A percentile compares a stretch with the other conserved stretches of the same genome.
phyloP scores from a whole-genome alignment of 192 early-diverging fungal species.

The Backusella psychrophila region DNA sequence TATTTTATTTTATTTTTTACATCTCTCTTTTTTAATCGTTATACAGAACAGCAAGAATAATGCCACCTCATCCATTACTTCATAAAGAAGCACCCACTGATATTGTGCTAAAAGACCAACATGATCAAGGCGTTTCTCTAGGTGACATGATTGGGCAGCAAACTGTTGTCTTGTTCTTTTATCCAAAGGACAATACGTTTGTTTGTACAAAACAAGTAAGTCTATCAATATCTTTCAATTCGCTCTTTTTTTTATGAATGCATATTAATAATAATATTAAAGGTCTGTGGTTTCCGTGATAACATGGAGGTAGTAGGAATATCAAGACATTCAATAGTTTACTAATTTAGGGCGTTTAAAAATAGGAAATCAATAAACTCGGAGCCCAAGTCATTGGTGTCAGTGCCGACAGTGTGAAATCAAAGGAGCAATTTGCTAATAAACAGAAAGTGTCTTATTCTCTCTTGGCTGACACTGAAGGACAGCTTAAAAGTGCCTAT shows the following conservation, averaged over 20 bases:
- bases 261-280: background rate
- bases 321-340: too few relatives aligned
- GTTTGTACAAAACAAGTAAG: slow-evolving; percentile 38
- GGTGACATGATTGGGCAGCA: slow-evolving; percentile 28
- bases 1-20: background rate
- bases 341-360: background rate
- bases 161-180: slow-evolving; percentile 37
- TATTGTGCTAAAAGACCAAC: slow-evolving; percentile 33
- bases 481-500: slow-evolving; percentile 24
- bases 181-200: slow-evolving; percentile 38
- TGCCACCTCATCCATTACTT: slow-evolving; percentile 27
- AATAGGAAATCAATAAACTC: slow-evolving; percentile 24
- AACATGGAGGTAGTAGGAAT: slow-evolving; percentile 21
- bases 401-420: slow-evolving; percentile 30
- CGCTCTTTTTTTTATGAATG: background rate
- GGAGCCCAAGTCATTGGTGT: slow-evolving; percentile 38
- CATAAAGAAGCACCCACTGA: slow-evolving; percentile 31
- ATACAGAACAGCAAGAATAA: background rate
- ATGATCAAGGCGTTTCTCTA: slow-evolving; percentile 24
- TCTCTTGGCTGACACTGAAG: slow-evolving; percentile 36
- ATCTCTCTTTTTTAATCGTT: background rate
- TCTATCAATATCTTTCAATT: background rate
- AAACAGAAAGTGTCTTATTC: slow-evolving; percentile 26
- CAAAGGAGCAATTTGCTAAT: slow-evolving; percentile 29
- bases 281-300: slow-evolving; percentile 43